Conservation (phyloP, 768 basidiomycete species). For the Mycena rebaudengoi region DNA sequence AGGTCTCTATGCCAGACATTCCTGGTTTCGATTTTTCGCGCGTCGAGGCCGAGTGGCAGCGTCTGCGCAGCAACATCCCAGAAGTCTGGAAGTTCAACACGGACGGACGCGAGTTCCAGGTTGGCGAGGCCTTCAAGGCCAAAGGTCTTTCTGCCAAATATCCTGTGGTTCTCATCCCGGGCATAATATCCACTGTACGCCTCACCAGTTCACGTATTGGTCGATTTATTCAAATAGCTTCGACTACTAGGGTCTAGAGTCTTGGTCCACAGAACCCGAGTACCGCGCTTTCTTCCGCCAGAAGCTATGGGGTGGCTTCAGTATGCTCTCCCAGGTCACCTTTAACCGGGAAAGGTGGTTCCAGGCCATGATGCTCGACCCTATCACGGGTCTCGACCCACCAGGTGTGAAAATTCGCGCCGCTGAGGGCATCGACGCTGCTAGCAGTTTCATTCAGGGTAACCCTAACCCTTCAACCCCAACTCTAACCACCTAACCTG, state of each 20-base stretch:
- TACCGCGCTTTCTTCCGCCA: slow-evolving; percentile 93
- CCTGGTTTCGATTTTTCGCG: slow-evolving; percentile 73
- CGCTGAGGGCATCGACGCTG: slow-evolving; percentile 92
- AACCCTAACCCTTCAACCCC: too few relatives aligned
- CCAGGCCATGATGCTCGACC: slow-evolving; percentile 88
- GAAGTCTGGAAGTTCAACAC: slow-evolving; percentile 85
- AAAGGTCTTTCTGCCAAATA: slow-evolving; percentile 73
- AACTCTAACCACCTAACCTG: too few relatives aligned
- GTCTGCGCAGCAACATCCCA: slow-evolving; percentile 72
- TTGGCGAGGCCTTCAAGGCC: slow-evolving; percentile 72
- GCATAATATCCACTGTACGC: slow-evolving; percentile 86
- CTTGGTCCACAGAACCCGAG: slow-evolving; percentile 90
- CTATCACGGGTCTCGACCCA: slow-evolving; percentile 90
- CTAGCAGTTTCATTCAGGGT: slow-evolving; percentile 85
- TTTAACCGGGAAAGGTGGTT: slow-evolving; percentile 93
- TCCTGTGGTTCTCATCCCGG: slow-evolving; percentile 89
- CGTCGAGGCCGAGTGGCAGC: slow-evolving; percentile 76
- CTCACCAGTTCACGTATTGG: neutral
- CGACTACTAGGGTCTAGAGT: slow-evolving; percentile 85
- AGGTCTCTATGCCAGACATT: slow-evolving; percentile 68
- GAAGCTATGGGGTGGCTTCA: slow-evolving; percentile 81
- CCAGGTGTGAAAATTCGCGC: slow-evolving; percentile 87
- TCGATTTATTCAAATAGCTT: neutral
- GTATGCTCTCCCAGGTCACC: slow-evolving; percentile 83
- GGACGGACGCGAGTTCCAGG: slow-evolving; percentile 83